Evolutionary conservation across 2,329 filamentous ascomycete species (phyloP), one percentile per base, ranked within the genome.

Genomic region (Exophiala alcalophila): DNA sequence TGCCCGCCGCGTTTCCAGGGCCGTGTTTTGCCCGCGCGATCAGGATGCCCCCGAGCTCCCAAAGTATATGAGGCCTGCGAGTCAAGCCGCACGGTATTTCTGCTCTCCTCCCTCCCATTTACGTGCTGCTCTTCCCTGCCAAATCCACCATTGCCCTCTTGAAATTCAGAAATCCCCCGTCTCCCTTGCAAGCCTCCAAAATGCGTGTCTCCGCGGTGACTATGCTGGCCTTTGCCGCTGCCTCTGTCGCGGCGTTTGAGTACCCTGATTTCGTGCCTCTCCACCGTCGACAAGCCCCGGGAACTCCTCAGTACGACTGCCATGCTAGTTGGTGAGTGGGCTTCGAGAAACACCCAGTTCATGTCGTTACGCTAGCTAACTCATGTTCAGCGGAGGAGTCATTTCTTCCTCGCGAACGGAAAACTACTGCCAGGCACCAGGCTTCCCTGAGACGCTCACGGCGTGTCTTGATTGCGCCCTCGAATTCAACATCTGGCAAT

Each of bases 401-500:
- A 64, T 64, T 27, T 29, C 46, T 27, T 42, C 50, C 19, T 51
- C 47, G 7, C 47, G 57, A 12, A 50, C 50, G 10, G 38, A 49
- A 14, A 50, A 57, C 21, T 59, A 57, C 44, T 64, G 59, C 47
- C 38, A 54, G 18, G 53, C 54, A 29, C 44, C 59, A 2, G 60
- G 54, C n/a, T 59, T 56, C 50, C 59, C 49, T 6, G 49, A 54
- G 3, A 41, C 56, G 11, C 52, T 64, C n/a, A 44, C 50, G 9
- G 57, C 43, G 4, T 64, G 62, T 50, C 61, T 73, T 19, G 57
- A 67, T 32, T 74, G 71, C 44, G 70, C 70, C 28, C 48, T 64
- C 21, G 54, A 63, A 14, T 65, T 63, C 38, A 57, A 70, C 20
- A 69, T 73, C 51, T 73, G 70, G 70, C 52, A 62, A 29, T 61